Conservation (phyloP, 73 alveolate genomes). For the Paramecium tetraurelia region DNA sequence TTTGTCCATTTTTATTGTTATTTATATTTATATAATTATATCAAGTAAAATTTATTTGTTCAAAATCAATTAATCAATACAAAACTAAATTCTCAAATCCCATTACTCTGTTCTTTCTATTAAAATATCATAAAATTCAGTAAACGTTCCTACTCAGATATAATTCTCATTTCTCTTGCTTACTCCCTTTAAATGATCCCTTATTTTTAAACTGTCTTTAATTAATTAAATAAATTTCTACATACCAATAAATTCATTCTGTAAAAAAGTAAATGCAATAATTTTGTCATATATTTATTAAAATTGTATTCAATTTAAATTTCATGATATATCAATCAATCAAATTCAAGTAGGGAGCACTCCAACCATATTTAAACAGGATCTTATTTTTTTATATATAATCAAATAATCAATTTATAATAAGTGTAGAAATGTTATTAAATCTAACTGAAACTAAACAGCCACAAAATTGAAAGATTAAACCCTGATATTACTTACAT, state of each 20-base stretch:
- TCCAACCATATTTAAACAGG: too few species aligned
- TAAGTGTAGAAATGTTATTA: neutral
- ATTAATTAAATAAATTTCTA: too few species aligned
- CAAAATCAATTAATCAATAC: neutral
- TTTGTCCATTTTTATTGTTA: conserved; percentile 13
- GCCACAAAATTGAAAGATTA: neutral
- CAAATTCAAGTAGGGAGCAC: neutral
- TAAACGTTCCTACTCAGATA: neutral
- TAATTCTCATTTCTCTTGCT: too few species aligned
- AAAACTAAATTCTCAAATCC: neutral
- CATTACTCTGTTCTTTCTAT: neutral
- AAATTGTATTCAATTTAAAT: too few species aligned
- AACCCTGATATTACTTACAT: neutral
- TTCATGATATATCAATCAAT: neutral
- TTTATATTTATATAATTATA: neutral
- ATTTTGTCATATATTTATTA: too few species aligned
- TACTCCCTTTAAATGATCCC: too few species aligned
- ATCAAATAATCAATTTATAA: too few species aligned
- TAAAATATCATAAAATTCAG: neutral
- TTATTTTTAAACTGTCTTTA: neutral
- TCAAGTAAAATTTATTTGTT: neutral
- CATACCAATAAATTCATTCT: too few species aligned
- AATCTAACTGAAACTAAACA: neutral
- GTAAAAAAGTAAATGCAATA: too few species aligned
- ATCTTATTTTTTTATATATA: too few species aligned